Evolutionary conservation across 805 yeast species (phyloP), one percentile per base, ranked within the genome.

Genomic region (Candida orba): DNA sequence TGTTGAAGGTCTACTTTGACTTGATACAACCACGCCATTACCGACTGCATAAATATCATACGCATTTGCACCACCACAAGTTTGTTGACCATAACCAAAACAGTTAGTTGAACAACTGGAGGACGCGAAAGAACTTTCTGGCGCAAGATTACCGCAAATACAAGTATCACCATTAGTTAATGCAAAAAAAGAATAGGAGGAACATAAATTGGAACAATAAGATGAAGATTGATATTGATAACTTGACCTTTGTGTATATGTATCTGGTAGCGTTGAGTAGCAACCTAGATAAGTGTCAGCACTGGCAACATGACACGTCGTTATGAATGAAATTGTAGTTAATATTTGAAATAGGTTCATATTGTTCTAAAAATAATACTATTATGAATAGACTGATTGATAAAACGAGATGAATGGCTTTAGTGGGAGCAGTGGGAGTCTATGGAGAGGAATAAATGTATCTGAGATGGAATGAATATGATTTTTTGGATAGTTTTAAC

Each of bases 1-100:
- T 5, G 14, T 18, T 20, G 15, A 7, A 6, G 36, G 13, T 13
- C 15, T 20, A 34, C 15, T 34, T 42, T 57, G 14, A 27, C 14
- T 12, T 10, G 29, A 27, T 13, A 6, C 29, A 27, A 27, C 29
- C 2, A 27, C 29, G 9, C 29, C 29, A 10, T 27, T 13, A 27
- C 29, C 65, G 40, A 66, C 63, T 8, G 70, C 62, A 48, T 65
- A 78, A 23, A 78, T 69, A 23, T 69, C 60, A 52, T 66, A 81
- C 33, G 74, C 68, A 37, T 56, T 43, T 15, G 72, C 65, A 33
- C 83, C 83, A 49, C 88, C 88, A 64, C 95, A 86, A 42, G 57
- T 66, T 46, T 82, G 84, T 1, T 38, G 8, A 6, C 71, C 68
- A 54, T 71, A 84, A 8, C 88, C 93, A 31, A 54, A 63, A 60